phyloP scores from a whole-genome alignment of 176 grass and related monocot genomes.

The Aechmea fasciata region DNA sequence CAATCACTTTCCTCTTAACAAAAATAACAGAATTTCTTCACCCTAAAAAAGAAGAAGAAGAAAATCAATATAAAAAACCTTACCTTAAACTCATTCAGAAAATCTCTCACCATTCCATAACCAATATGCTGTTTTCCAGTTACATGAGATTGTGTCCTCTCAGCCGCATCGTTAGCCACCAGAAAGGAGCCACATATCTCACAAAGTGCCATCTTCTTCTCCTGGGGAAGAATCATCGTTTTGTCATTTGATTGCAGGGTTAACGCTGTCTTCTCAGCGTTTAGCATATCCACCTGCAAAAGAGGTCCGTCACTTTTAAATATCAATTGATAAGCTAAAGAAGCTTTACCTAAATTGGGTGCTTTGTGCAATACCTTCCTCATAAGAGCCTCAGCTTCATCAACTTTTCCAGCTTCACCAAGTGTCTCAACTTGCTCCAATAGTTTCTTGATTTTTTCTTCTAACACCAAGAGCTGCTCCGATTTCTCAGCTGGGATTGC shows the following conservation, averaged over 20 bases:
- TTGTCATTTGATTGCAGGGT: conserved; percentile 60
- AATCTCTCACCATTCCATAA: conserved; percentile 89
- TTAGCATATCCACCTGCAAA: conserved; percentile 64
- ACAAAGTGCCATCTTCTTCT: conserved; percentile 94
- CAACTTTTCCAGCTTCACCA: conserved; percentile 85
- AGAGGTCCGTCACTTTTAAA: conserved; percentile 14
- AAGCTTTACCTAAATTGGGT: neutral
- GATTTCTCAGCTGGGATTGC: conserved; percentile 41
- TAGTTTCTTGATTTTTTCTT: conserved; percentile 87
- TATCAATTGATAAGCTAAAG: neutral
- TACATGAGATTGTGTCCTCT: conserved; percentile 84
- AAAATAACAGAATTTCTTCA: conserved; percentile 22
- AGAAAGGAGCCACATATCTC: conserved; percentile 92
- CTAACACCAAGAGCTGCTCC: conserved; percentile 52
- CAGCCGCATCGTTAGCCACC: conserved; percentile 78
- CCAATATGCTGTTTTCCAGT: conserved; percentile 93
- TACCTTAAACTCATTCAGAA: conserved; percentile 76
- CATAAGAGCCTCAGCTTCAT: conserved; percentile 96
- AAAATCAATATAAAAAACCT: conserved; percentile 1
- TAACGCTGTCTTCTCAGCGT: conserved; percentile 67
- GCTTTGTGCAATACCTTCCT: conserved; percentile 36
- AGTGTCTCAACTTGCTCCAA: conserved; percentile 79
- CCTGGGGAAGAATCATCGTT: conserved; percentile 53
- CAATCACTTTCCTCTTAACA: conserved; percentile 20
- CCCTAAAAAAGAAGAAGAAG: conserved; percentile 6